phyloP scores from a whole-genome alignment of 2,329 filamentous ascomycete genomes.

The Neofusicoccum parvum region DNA sequence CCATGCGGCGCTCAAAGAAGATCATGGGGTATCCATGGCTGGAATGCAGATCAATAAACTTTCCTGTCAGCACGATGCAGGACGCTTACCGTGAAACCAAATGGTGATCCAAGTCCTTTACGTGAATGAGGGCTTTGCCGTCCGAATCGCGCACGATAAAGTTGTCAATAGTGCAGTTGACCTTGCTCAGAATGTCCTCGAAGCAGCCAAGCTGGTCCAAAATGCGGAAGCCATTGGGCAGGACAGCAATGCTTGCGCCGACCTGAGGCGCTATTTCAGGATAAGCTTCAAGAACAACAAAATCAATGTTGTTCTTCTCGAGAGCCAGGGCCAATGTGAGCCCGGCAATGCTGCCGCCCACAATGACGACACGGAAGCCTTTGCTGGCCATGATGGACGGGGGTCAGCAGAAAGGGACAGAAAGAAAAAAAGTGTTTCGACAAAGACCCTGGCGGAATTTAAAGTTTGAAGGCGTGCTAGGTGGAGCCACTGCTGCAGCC shows the following conservation, averaged over 20 bases:
- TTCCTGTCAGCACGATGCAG: not conserved
- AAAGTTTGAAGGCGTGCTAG: no score
- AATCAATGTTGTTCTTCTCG: conserved; percentile 12
- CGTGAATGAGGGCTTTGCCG: not conserved
- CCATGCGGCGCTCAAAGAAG: conserved; percentile 21
- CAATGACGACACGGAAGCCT: conserved; percentile 5
- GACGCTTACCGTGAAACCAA: not conserved
- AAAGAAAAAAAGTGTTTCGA: no score
- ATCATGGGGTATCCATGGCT: conserved; percentile 23
- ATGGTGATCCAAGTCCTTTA: not conserved
- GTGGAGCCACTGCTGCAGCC: no score
- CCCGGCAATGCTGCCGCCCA: conserved; percentile 20
- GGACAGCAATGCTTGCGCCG: conserved; percentile 27
- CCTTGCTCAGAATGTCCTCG: not conserved
- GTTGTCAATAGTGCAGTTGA: not conserved
- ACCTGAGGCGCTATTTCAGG: conserved; percentile 26
- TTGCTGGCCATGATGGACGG: not conserved
- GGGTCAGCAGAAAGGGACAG: no score
- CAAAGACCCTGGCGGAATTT: no score
- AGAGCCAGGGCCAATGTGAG: conserved; percentile 12
- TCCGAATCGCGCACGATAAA: not conserved
- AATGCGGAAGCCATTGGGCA: conserved; percentile 26
- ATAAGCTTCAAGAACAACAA: conserved; percentile 26
- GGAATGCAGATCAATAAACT: no score
- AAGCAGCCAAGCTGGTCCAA: conserved; percentile 30